These are phyloP conservation scores for Aspergillus felis DNA, from an alignment of 2,329 filamentous ascomycete genomes.

Conservation along the genomic window DNA sequence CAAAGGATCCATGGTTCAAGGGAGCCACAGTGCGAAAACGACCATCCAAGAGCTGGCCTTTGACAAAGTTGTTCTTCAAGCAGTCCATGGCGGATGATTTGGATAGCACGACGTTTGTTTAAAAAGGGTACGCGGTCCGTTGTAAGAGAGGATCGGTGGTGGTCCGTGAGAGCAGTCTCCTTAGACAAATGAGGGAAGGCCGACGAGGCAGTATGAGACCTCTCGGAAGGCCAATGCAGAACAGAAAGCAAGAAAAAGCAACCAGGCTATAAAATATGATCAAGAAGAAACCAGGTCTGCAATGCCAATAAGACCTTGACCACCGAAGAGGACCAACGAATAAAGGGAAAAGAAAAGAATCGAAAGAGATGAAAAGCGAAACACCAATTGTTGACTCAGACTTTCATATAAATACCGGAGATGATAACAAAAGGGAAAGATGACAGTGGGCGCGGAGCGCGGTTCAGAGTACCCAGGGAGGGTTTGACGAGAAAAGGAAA, in stretches of 20 bases:
- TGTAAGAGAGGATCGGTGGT: slow-evolving; percentile 5
- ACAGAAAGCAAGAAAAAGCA: slow-evolving; percentile 20
- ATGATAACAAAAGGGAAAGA: slow-evolving; percentile 26
- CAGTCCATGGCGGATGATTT: slow-evolving; percentile 29
- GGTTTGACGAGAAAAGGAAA: slow-evolving; percentile 31
- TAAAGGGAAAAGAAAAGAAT: slow-evolving; percentile 18
- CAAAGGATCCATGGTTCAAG: slow-evolving; percentile 97
- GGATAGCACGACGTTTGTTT: slow-evolving; percentile 13
- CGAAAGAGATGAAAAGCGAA: slow-evolving; percentile 14
- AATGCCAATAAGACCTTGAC: slow-evolving; percentile 18
- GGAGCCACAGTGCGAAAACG: slow-evolving; percentile 89
- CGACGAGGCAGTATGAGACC: slow-evolving; percentile 12
- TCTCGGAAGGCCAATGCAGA: slow-evolving; percentile 13
- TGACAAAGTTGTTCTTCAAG: slow-evolving; percentile 33
- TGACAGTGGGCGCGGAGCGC: slow-evolving; percentile 23
- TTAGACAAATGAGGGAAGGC: slow-evolving; percentile 9
- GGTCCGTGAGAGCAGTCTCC: not conserved
- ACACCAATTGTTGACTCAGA: slow-evolving; percentile 19
- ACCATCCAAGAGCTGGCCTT: slow-evolving; percentile 48
- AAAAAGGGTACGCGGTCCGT: slow-evolving; percentile 7
- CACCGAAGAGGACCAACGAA: slow-evolving; percentile 22
- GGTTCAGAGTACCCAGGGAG: slow-evolving; percentile 21
- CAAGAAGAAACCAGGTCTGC: slow-evolving; percentile 24
- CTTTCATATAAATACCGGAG: slow-evolving; percentile 26
- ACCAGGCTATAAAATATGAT: slow-evolving; percentile 27